Conservation (phyloP, 1,284 basidiomycete species). For the Rhodofomes roseus region DNA sequence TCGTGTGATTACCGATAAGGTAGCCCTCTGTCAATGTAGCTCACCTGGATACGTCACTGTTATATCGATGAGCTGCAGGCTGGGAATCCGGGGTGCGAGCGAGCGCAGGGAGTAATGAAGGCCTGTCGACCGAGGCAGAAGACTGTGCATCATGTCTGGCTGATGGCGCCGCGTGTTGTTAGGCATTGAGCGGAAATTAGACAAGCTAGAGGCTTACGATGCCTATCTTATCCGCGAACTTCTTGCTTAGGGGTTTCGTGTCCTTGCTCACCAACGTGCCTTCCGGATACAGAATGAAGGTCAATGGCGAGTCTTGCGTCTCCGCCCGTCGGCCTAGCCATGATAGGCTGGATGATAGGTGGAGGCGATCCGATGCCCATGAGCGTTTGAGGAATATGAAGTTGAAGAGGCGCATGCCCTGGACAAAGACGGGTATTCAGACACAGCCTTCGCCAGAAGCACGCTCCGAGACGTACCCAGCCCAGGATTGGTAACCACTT, state of each 20-base stretch:
- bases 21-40: conserved; percentile 8
- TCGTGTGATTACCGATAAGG: neutral
- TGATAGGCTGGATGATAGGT: conserved; percentile 57
- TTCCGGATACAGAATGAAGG: conserved; percentile 89
- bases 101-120: conserved; percentile 83
- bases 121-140: conserved; percentile 91
- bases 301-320: conserved; percentile 65
- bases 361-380: conserved; percentile 77
- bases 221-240: conserved; percentile 79
- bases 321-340: conserved; percentile 58
- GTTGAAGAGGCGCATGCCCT: conserved; percentile 90
- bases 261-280: conserved; percentile 85
- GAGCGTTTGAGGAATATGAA: conserved; percentile 89
- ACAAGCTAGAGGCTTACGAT: conserved; percentile 45
- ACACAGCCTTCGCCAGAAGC: neutral
- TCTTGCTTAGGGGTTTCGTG: conserved; percentile 80
- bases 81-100: conserved; percentile 73
- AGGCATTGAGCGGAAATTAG: neutral
- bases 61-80: conserved; percentile 81
- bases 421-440: neutral
- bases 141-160: conserved; percentile 75
- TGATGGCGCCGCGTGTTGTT: conserved; percentile 28
- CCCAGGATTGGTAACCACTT: conserved; percentile 87
- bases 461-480: conserved; percentile 57
- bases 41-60: conserved; percentile 88